Percentiles rank a stretch among this genome's conserved stretches.
Evolutionary conservation across 441 rosid species (phyloP).

Genomic region (Kokia cookei): DNA sequence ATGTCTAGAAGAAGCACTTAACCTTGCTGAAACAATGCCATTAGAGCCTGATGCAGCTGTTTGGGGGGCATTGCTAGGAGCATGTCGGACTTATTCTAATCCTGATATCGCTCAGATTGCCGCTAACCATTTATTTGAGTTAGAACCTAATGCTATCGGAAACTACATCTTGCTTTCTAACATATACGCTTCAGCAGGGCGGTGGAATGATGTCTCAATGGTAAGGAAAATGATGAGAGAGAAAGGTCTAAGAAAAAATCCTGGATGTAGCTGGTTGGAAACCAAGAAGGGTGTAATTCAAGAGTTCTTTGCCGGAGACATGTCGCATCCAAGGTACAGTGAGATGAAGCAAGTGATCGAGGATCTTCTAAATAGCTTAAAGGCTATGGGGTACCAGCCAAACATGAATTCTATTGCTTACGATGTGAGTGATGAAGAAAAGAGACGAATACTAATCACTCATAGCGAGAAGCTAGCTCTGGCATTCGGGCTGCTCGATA

Average conservation of each 20-base stretch:
- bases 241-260: conserved; percentile 64
- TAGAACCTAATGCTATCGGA: conserved; percentile 64
- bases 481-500: conserved; percentile 51
- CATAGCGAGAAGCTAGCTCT: conserved; percentile 78
- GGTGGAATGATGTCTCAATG: conserved; percentile 42
- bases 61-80: conserved; percentile 93
- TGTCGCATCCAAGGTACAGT: conserved; percentile 43
- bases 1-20: conserved; percentile 56
- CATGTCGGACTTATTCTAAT: conserved; percentile 60
- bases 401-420: conserved; percentile 45
- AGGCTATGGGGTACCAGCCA: conserved; percentile 45
- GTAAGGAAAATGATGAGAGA: conserved; percentile 50
- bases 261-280: conserved; percentile 78
- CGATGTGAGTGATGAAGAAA: conserved; percentile 42
- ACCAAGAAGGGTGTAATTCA: conserved; percentile 47
- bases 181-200: conserved; percentile 56
- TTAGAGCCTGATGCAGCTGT: conserved; percentile 54
- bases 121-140: conserved; percentile 57
- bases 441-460: conserved; percentile 41
- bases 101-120: conserved; percentile 70
- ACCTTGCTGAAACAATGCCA: conserved; percentile 49
- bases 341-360: conserved; percentile 47
- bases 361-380: conserved; percentile 38
- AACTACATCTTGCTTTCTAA: conserved; percentile 66
- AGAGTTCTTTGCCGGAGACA: conserved; percentile 65